Percentiles rank a stretch among this genome's conserved stretches.
Evolutionary conservation across 805 yeast genomes (phyloP).

Genomic region (Metschnikowia shivogae): DNA sequence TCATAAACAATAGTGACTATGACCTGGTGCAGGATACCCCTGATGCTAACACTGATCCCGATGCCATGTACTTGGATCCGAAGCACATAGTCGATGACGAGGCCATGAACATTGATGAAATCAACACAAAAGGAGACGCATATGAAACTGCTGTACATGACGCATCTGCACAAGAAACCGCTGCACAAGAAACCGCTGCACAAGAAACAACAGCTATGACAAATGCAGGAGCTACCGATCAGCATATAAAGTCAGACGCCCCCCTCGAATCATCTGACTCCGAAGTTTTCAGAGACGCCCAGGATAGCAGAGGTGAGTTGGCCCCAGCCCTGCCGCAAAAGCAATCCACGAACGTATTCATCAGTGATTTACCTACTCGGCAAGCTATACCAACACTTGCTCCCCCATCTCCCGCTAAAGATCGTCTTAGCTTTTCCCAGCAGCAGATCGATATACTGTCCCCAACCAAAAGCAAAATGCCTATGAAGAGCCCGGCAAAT

Average conservation of each 20-base stretch:
- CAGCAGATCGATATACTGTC: conserved; percentile 19
- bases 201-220: neutral
- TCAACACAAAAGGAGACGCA: neutral
- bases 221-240: neutral
- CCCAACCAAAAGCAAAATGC: conserved; percentile 28
- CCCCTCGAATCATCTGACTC: neutral
- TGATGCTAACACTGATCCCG: neutral
- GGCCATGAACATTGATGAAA: neutral
- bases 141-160: too few relatives aligned
- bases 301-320: neutral
- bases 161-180: too few relatives aligned
- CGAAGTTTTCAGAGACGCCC: conserved; percentile 2
- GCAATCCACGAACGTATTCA: neutral
- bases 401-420: neutral
- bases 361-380: conserved; percentile 1
- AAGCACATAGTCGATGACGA: conserved; percentile 2
- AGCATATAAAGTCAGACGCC: neutral
- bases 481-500: conserved; percentile 8
- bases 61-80: neutral
- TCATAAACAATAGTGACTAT: conserved; percentile 40
- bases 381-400: neutral
- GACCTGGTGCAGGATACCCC: neutral
- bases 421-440: conserved; percentile 26
- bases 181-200: too few relatives aligned
- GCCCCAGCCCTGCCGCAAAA: neutral